Evolutionary conservation across 2,329 filamentous ascomycete genomes (phyloP), one percentile per base, ranked within the genome.

Genomic region (Aureobasidium zeae): DNA sequence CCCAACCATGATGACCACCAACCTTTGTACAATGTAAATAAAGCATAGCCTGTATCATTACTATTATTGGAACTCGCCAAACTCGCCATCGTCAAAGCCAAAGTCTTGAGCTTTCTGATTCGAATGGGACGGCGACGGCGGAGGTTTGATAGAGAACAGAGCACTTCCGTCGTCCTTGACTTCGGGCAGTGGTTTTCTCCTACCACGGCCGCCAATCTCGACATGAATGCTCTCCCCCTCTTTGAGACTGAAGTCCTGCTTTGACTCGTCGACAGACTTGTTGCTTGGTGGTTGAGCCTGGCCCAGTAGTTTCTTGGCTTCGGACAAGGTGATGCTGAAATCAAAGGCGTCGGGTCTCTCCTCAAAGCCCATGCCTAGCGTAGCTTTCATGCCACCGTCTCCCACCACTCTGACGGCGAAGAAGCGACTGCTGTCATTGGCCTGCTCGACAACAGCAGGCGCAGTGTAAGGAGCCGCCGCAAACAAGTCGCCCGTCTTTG

Each of bases 151-250:
- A 9, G 83, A 82, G 61, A 91, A 89, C n/a, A 74, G 55, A 6
- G 70, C 70, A 46, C 64, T 63, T 44, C 46, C 51, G 32, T 69
- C 63, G 48, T 67, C 63, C 5, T 43, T 43, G 39, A 12, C 10
- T 20, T 20, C 17, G 15, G 21, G 4, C 15, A 28, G 20, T 34
- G 59, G 60, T 48, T 48, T 44, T 33, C 60, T 69, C 52, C 65
- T 53, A 2, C 76, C 70, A 52, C 69, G 73, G 16, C 77, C 76
- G 4, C 76, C 78, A 39, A 91, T 72, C 59, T 83, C 85, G 51
- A 93, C 79, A 17, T 81, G 86, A 53, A 94, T 93, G 13, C 83
- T 94, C 71, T 94, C 82, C 9, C 86, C 86, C 48, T 88, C 86
- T 62, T 94, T 94, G 51, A 94, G 62, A 55, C 83, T 88, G 57